Evolutionary conservation across 2,329 filamentous ascomycete genomes (phyloP).

Genomic region (Penicillium palitans): DNA sequence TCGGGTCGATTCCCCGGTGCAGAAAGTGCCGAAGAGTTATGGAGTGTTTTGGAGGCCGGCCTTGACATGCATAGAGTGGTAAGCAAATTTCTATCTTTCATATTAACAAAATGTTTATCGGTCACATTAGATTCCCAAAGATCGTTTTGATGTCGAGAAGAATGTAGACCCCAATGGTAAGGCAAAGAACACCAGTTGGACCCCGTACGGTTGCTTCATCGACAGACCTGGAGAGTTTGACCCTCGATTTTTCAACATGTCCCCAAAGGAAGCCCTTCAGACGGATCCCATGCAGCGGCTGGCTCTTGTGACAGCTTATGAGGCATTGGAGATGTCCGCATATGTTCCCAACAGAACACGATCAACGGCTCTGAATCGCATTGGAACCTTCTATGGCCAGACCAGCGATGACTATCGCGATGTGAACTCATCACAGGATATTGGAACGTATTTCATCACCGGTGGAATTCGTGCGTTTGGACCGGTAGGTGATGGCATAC

Average conservation of each 20-base stretch:
- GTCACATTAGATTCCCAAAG: neutral
- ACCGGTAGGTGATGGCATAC: too few species aligned
- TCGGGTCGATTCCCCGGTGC: too few species aligned
- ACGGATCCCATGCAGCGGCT: slow-evolving; percentile 73
- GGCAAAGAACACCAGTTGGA: slow-evolving; percentile 33
- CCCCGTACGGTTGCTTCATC: slow-evolving; percentile 41
- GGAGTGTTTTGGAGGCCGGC: too few species aligned
- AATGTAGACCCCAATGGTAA: slow-evolving; percentile 39
- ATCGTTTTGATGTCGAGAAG: slow-evolving; percentile 37
- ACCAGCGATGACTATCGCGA: slow-evolving; percentile 59
- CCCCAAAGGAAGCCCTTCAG: slow-evolving; percentile 56
- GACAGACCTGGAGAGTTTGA: slow-evolving; percentile 43
- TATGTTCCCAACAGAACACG: slow-evolving; percentile 39
- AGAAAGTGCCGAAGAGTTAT: too few species aligned
- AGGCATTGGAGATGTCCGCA: slow-evolving; percentile 77
- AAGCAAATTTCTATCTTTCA: too few species aligned
- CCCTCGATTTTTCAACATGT: slow-evolving; percentile 50
- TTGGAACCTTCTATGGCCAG: slow-evolving; percentile 72
- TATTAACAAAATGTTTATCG: too few species aligned
- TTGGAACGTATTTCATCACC: slow-evolving; percentile 1
- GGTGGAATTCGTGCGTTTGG: neutral
- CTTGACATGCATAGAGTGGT: too few species aligned
- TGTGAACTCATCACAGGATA: slow-evolving; percentile 20
- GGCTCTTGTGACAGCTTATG: slow-evolving; percentile 71
- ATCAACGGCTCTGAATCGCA: slow-evolving; percentile 44